phyloP scores from a whole-genome alignment of 768 basidiomycete genomes.

The Boletellus emodensis region DNA sequence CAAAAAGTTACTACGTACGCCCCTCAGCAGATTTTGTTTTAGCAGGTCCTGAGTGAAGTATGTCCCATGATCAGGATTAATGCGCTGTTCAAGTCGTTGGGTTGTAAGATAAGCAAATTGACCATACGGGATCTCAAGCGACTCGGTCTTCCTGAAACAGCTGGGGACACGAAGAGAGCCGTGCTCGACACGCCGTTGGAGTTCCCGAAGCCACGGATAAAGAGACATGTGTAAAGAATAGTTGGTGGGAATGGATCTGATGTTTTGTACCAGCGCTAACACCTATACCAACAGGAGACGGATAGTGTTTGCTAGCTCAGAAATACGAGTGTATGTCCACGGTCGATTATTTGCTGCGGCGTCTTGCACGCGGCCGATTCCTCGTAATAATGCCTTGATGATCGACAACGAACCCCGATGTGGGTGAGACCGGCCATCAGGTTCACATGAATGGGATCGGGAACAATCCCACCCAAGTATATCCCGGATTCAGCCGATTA shows the following conservation, averaged over 20 bases:
- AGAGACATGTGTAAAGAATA: constrained; percentile 27
- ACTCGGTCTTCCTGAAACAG: constrained; percentile 62
- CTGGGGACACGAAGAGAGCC: constrained; percentile 65
- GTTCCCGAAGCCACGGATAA: constrained; percentile 65
- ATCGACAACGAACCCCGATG: too few species aligned
- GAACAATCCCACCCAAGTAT: too few species aligned
- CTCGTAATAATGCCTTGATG: too few species aligned
- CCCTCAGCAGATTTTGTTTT: not conserved
- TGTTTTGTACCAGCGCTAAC: not conserved
- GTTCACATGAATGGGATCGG: too few species aligned
- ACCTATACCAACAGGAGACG: too few species aligned
- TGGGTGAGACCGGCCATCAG: too few species aligned
- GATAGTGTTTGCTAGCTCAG: too few species aligned
- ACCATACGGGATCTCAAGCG: constrained; percentile 60
- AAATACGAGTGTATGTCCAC: too few species aligned
- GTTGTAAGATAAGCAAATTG: constrained; percentile 67
- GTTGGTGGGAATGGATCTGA: not conserved
- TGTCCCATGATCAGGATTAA: constrained; percentile 43
- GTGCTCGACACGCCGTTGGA: constrained; percentile 69
- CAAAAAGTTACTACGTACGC: constrained; percentile 64
- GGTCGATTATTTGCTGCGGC: too few species aligned
- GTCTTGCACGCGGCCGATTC: too few species aligned
- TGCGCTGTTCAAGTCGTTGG: constrained; percentile 71
- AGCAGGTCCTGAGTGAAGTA: not conserved
- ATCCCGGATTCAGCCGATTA: too few species aligned